Conservation (phyloP, 2,329 filamentous ascomycete genomes). For the Metarhizium rileyi region DNA sequence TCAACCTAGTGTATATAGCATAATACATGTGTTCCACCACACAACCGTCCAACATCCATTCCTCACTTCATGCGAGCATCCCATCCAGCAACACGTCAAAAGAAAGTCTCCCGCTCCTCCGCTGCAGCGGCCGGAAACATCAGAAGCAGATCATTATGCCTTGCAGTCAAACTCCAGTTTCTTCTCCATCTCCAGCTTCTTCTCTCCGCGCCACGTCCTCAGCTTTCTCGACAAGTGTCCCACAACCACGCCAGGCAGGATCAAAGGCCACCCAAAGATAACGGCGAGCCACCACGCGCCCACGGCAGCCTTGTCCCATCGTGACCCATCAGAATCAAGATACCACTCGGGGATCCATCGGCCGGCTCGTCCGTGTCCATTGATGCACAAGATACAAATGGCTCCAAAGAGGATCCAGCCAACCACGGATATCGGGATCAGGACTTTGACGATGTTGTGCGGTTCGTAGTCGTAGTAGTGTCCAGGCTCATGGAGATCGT, state of each 20-base stretch:
- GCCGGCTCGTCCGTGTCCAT: slow-evolving; percentile 18
- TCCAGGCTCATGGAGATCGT: not conserved
- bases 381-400: slow-evolving; percentile 22
- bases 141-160: not conserved
- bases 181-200: slow-evolving; percentile 36
- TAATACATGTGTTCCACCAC: not conserved
- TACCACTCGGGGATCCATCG: slow-evolving; percentile 26
- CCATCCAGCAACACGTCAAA: not conserved
- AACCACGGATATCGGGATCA: slow-evolving; percentile 15
- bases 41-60: not conserved
- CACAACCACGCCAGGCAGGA: slow-evolving; percentile 57
- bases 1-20: not conserved
- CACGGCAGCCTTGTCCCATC: slow-evolving; percentile 14
- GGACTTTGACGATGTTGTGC: slow-evolving; percentile 3
- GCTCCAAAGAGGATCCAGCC: slow-evolving; percentile 23
- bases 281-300: slow-evolving; percentile 20
- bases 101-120: not conserved
- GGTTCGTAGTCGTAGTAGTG: not conserved
- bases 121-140: not conserved
- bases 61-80: not conserved
- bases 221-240: slow-evolving; percentile 64
- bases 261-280: slow-evolving; percentile 39
- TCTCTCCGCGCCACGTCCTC: slow-evolving; percentile 21
- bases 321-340: slow-evolving; percentile 15
- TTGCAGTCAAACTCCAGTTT: not conserved